These are phyloP conservation scores for Aspergillus oerlinghausenensis DNA, from an alignment of 2,329 filamentous ascomycete species.

Conservation along the genomic window DNA sequence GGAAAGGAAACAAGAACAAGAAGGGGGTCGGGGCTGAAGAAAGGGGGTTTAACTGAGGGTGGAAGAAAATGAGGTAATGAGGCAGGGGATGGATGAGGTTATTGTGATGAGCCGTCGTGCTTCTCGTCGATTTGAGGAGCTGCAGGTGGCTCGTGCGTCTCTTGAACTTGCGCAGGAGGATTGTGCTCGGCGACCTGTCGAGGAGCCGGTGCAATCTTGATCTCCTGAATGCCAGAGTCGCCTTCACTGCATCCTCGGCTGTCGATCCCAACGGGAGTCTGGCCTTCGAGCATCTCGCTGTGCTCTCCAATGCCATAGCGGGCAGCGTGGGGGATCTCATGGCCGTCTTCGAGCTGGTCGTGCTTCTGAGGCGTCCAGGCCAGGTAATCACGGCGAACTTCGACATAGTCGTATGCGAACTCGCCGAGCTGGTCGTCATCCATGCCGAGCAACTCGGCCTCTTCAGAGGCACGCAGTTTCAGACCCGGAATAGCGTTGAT, in stretches of 20 bases:
- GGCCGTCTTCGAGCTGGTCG: conserved; percentile 43
- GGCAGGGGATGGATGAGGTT: neutral
- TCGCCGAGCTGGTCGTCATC: conserved; percentile 50
- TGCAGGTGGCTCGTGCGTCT: conserved; percentile 11
- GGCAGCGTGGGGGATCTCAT: conserved; percentile 53
- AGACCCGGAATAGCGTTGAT: conserved; percentile 69
- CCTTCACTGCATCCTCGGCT: conserved; percentile 29
- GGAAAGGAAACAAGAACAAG: conserved; percentile 10
- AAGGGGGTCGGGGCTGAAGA: neutral
- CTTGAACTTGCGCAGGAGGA: conserved; percentile 10
- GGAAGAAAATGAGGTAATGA: neutral
- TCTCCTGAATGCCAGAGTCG: conserved; percentile 27
- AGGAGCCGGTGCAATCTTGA: conserved; percentile 27
- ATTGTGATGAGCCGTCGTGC: conserved; percentile 7
- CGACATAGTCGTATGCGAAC: conserved; percentile 51
- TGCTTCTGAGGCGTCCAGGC: conserved; percentile 47
- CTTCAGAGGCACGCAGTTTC: conserved; percentile 61
- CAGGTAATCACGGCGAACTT: conserved; percentile 48
- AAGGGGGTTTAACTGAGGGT: conserved; percentile 6
- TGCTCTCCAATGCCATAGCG: conserved; percentile 59
- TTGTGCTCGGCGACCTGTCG: conserved; percentile 28
- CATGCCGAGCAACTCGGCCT: conserved; percentile 65
- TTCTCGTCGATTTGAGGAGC: conserved; percentile 21
- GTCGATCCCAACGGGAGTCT: conserved; percentile 32
- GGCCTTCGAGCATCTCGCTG: conserved; percentile 59